Evolutionary conservation across 352 stramenopile species (phyloP), one percentile per base, ranked within the genome.

Genomic region (Blastocystis sp.): DNA sequence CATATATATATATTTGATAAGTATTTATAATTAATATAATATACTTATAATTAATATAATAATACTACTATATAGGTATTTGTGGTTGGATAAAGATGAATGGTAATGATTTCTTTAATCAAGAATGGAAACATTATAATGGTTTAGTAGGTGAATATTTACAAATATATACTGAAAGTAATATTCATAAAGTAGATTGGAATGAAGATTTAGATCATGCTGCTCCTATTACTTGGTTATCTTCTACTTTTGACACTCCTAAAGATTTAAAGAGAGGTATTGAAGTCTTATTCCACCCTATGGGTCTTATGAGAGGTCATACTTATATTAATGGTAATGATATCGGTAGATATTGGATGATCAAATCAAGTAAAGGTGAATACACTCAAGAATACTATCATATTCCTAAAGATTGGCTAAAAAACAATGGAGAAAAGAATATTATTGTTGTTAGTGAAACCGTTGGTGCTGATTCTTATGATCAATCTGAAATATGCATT

Each of bases 251-350:
- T 6, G 41, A 49, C 23, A 49, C 42, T 49, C 42, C 42, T 39
- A 13, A 39, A 49, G 42, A 30, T 4, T 24, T 49, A 4, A 49
- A 49, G 19, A 23, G 42, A 31, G 25, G 25, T 4, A 16, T 49
- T 46, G n/a, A 49, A 30, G 19, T 49, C 6, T 25, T 49, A 2
- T 30, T 49, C 41, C 42, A 30, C 41, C 42, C 42, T 41, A 30
- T 42, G 25, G 42, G 42, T 42, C 31, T 49, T 23, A 49, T 42
- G 19, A 23, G 42, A 31, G 42, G 42, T 49, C 42, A 49, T 6
- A 30, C 42, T 49, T 49, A 49, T 49, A 30, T 49, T 23, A 49
- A 49, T 49, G 42, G 42, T 25, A 23, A 49, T 25, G 41, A 49
- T 45, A 49, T 49, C 41, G 42, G 42, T 49, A n/a, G n/a, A n/a